Evolutionary conservation across 805 yeast genomes (phyloP), one percentile per base, ranked within the genome.

Genomic region (Saccharomycopsis malanga): DNA sequence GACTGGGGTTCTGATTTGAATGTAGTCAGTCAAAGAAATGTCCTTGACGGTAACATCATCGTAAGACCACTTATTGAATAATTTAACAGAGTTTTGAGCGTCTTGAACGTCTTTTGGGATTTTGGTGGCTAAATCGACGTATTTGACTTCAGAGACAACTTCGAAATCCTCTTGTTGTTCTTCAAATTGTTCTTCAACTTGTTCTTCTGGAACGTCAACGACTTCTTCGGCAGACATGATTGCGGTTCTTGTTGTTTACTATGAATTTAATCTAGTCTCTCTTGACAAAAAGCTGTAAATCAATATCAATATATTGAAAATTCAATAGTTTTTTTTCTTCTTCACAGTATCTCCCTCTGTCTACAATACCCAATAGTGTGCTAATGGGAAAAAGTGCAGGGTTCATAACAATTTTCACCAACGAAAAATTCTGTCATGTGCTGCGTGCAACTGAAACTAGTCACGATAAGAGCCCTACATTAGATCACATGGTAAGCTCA

Each of bases 61-160:
- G 70, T 86, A 94, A 60, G 97, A 82, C 98, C 98, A 93, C 77
- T 91, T 93, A 96, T 93, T 93, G 91, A 93, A 93, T 68, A 93
- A 83, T 77, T 88, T 91, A 74, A 93, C 83, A 77, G 87, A 95
- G 70, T 80, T 83, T 71, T 91, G 87, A 74, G 95, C 97, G 70
- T 81, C 84, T 76, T 87, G 94, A 68, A 93, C 87, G 46, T 87
- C 97, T 71, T 83, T 87, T 74, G 98, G 98, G 70, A 93, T 88
- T 66, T 91, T 77, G 63, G 98, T 89, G 70, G 96, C 96, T 72
- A 87, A 81, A 68, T 80, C 86, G 66, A 81, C 86, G 59, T 78
- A 74, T 73, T 81, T 80, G 65, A 83, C 77, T 76, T 87, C 94
- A 70, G 84, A 83, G 70, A 84, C 85, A 70, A 83, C 85, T 61